Base-by-base conservation (phyloP, 1,284 basidiomycete species). In the Wallemia hederae region DNA sequence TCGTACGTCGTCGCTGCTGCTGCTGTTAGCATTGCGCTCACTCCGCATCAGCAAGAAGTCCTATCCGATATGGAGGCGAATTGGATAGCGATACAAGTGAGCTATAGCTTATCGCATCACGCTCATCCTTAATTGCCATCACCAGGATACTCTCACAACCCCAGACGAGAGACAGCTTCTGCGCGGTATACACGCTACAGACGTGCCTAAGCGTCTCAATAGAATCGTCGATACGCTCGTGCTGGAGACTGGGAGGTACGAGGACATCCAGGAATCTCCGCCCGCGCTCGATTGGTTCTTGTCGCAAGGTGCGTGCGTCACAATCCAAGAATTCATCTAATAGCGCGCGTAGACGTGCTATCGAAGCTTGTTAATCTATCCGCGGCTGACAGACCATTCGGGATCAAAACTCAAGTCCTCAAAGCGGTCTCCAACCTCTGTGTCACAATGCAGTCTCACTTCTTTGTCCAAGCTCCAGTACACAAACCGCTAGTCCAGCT, bases 141-240 rank as follows among this genome's bases (percentile, higher is more conserved):
- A n/a, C 14, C 66, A 87, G 84, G 77, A 77, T 65, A 86, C 82
- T 7, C 76, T 89, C 24, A 70, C 77, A 58, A 75, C 80, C 65
- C 85, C 86, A 0, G 85, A 89, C 70, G 85, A 87, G 72, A 75
- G 85, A 39, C 83, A 87, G 65, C 72, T 88, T 59, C 75, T 78
- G 27, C 80, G 78, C 66, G 90, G 90, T 2, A 89, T 96, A 66
- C 72, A 74, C 39, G 78, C 81, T 11, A 92, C 90, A 1, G 78
- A 81, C 69, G 85, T 92, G 0, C 86, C 89, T 9, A 73, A 70
- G 3, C 78, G 81, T 62, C 74, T 96, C 19, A 78, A 81, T 67
- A 78, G 80, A n/a, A 82, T 96, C 74, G 83, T 89, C 1, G 85
- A 91, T 69, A 77, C 84, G 1, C 75, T 96, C 56, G 85, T 92